Evolutionary conservation across 2,329 filamentous ascomycete genomes (phyloP), one percentile per base, ranked within the genome.

Genomic region (Monosporascus sp.): DNA sequence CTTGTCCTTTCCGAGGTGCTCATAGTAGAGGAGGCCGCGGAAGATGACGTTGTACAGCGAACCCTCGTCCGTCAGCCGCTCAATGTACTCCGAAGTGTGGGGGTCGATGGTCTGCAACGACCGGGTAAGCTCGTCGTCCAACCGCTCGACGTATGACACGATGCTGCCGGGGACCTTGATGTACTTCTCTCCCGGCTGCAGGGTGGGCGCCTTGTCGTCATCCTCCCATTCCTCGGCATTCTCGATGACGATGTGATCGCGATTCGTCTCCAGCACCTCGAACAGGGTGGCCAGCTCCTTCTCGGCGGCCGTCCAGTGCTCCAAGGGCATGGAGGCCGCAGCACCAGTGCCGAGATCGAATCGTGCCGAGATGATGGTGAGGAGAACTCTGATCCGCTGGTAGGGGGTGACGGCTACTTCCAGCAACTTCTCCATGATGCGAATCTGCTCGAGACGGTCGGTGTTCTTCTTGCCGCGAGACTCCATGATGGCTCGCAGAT

Each of bases 391-490:
- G 65, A 99, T 91, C 70, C 86, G 86, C 76, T 97, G 94, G 77
- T 99, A 99, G 50, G 95, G 91, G 51, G 87, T 94, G 66, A 82
- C 83, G 60, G 94, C 85, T 60, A 99, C 92, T 70, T 96, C 91
- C 66, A 87, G 78, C 51, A 99, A 83, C 78, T 92, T 96, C 81
- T 97, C 94, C 91, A 99, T 96, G 50, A 93, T 87, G 73, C 88
- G 87, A 74, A 99, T 97, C 76, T 99, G 94, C 75, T 99, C 94
- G 47, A 84, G 70, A 48, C 91, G 87, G 72, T 99, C 94, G 60
- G 94, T 97, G 79, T 97, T 97, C 84, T 99, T 99, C 81, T 96
- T 95, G 71, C 94, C 94, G 78, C 94, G 85, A 55, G 93, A 92
- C 78, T 99, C 94, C 69, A 97, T 80, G 68, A 99, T 97, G 50